Evolutionary conservation across 2,329 filamentous ascomycete species (phyloP), one percentile per base, ranked within the genome.

Genomic region (Hypomyces rosellus): DNA sequence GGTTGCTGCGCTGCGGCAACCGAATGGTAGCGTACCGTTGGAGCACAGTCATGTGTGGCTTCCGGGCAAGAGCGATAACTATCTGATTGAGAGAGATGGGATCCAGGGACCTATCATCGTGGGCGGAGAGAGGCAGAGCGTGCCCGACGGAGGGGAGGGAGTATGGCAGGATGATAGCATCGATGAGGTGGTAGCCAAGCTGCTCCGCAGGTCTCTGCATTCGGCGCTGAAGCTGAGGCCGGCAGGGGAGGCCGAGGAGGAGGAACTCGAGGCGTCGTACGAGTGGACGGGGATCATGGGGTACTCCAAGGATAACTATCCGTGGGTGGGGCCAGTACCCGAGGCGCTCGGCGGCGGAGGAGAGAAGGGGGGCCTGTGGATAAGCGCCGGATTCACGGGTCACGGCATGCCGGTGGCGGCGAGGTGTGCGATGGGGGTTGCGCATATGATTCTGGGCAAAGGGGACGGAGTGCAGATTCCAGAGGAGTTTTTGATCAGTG

Each of bases 261-360:
- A 74, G 33, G 68, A 73, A 41, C 65, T 88, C 16, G 61, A 68
- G 18, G 74, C 78, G 9, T 67, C 76, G 30, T 80, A 77, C 62
- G 81, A 87, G 62, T 92, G 88, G 88, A 88, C 85, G 2, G 88
- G 88, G 0, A 86, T 90, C 57, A 91, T 90, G 87, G 87, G 84
- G 0, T 90, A 82, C 65, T 82, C 80, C 30, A 71, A 81, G 6
- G 88, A 91, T 63, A 71, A 76, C 0, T 65, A 76, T 46, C 86
- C 88, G 0, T 90, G 84, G 82, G 83, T 91, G 2, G 88, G 87
- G 0, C 66, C 69, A 9, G 78, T 90, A n/a, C 82, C 83, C 0
- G 67, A 67, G 34, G 59, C 63, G 5, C 56, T 77, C 20, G 68
- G 77, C 5, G 80, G 75, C n/a, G 71, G 66, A 9, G 63, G 61